Percentiles rank a stretch among this genome's conserved stretches.
phyloP scores from a whole-genome alignment of 208 protist genomes.

The Trypanosoma scelopori region DNA sequence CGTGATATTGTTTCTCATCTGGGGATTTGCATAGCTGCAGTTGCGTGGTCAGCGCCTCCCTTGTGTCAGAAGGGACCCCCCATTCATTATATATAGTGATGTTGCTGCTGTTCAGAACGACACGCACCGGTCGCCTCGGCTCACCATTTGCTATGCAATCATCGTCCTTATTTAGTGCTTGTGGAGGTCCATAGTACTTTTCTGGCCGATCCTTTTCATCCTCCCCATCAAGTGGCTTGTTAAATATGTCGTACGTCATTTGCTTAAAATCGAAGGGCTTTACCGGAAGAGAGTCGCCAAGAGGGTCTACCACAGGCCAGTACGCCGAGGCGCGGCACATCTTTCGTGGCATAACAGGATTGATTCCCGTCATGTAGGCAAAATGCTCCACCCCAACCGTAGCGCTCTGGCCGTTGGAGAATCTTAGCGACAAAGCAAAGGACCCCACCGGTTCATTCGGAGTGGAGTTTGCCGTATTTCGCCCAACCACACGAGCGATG shows the following conservation, averaged over 20 bases:
- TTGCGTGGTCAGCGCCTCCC: slow-evolving; percentile 14
- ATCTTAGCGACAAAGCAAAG: slow-evolving; percentile 49
- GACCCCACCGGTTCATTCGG: slow-evolving; percentile 46
- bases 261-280: slow-evolving; percentile 42
- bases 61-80: not conserved
- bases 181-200: slow-evolving; percentile 34
- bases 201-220: slow-evolving; percentile 12
- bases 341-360: slow-evolving; percentile 44
- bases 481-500: slow-evolving; percentile 54
- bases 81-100: not conserved
- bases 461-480: slow-evolving; percentile 32
- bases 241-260: slow-evolving; percentile 21
- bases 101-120: slow-evolving; percentile 17
- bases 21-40: slow-evolving; percentile 54
- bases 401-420: slow-evolving; percentile 45
- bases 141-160: slow-evolving; percentile 4
- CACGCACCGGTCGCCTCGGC: slow-evolving; percentile 21
- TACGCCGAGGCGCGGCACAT: slow-evolving; percentile 72
- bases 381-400: slow-evolving; percentile 63
- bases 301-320: slow-evolving; percentile 75
- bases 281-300: slow-evolving; percentile 70
- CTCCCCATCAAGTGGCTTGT: not conserved
- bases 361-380: slow-evolving; percentile 76
- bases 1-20: slow-evolving; percentile 62
- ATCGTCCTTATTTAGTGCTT: slow-evolving; percentile 8